Base-by-base conservation (phyloP, 2,329 filamentous ascomycete species). In the Diaporthe sp. region DNA sequence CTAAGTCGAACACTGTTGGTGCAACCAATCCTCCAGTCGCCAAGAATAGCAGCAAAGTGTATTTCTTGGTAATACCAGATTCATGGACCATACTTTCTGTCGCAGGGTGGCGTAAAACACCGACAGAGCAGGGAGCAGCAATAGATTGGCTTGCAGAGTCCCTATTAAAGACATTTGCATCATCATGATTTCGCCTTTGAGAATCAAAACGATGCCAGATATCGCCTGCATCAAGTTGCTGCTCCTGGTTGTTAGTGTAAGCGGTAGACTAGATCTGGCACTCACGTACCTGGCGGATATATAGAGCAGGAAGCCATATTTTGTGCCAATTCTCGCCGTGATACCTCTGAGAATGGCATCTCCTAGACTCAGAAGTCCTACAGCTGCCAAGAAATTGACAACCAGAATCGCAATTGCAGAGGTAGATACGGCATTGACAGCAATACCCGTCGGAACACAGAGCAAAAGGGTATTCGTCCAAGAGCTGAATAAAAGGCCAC, bases 151-250 rank as follows among this genome's bases (percentile, higher is more conserved):
- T 54, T 33, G 35, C 13, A 70, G 17, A 28, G 22, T 66, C n/a
- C 67, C 67, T 45, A 70, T 30, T n/a, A 70, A 54, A 0, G 67
- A 58, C 40, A 42, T 10, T 33, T 70, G 52, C 50, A 58, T 52
- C 15, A 57, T 17, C 4, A 13, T 3, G 12, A 45, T 15, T 9
- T 30, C 38, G 35, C 25, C 15, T n/a, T 42, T 38, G 9, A 22
- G n/a, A n/a, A 70, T 17, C 35, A 70, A 28, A 57, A 54, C 17
- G 52, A 70, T 45, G 19, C 67, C 47, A 10, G 47, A 55, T 22
- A 70, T 45, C 17, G 55, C 35, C n/a, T 55, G 50, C 52, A 70
- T 38, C 52, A 70, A 45, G 38, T 70, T 70, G 28, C 67, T 70
- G 30, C 33, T 45, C 8, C 42, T 22, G 8, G 28, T 9, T 25